Base-by-base conservation (phyloP, 306 rosid species). In the Pyrus bretschneideri region DNA sequence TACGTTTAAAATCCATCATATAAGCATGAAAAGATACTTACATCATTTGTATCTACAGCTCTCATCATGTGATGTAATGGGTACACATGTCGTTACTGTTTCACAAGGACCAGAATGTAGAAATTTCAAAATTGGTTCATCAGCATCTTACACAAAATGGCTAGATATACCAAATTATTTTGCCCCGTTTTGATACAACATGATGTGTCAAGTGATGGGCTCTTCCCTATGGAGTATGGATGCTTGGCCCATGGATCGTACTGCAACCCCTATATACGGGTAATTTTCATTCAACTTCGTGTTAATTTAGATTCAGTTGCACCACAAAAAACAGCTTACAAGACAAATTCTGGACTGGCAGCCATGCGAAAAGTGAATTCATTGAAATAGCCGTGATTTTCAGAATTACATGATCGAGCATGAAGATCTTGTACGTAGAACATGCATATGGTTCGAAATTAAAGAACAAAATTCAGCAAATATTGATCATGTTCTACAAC, bases 401-500 rank as follows among this genome's bases (percentile, higher is more conserved):
- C 78, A 46, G 46, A 54, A 61, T 6, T 30, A 63, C 15, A 45
- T 61, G 55, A 35, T 35, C 67, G 40, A 52, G 65, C 75, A 55
- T 71, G 30, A 58, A 10, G 44, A 73, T 44, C 70, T 45, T 73
- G 22, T 61, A 61, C 13, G 59, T 61, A 61, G 60, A 74, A 13
- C 62, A 62, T 61, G 51, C 69, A 61, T 30, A 52, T 14, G 31
- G 57, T 76, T 66, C 82, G 25, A 74, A 71, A 52, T 30, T 40
- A 69, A 27, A 33, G 19, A 71, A 38, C 70, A 60, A 66, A 71
- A 69, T 61, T 69, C 75, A 65, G 78, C 63, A 79, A 68, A 64
- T 40, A 59, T 52, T 9, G 71, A 76, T 67, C 79, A 57, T 58
- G 52, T 76, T 76, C 81, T 76, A 76, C 79, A 59, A 62, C 23